phyloP scores from a whole-genome alignment of 2,329 filamentous ascomycete genomes.

The Xylaria multiplex region DNA sequence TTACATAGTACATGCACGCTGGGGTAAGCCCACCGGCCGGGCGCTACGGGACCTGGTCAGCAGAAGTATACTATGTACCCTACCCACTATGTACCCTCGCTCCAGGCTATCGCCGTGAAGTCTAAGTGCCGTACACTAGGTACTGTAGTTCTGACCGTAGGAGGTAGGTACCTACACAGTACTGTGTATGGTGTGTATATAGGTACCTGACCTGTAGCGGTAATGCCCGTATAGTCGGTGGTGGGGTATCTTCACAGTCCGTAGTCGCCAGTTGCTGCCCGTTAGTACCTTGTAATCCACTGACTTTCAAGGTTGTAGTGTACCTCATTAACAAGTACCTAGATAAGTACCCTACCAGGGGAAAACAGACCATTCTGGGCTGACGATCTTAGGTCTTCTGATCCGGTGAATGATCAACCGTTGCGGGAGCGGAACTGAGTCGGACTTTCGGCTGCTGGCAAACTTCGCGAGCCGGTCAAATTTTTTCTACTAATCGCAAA shows the following conservation, averaged over 20 bases:
- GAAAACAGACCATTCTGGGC: constrained; percentile 20
- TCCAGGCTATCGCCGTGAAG: background rate
- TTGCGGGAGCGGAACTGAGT: background rate
- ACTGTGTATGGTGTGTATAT: constrained; percentile 1
- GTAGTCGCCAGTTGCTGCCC: constrained; percentile 15
- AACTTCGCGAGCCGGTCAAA: constrained; percentile 3
- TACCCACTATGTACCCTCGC: background rate
- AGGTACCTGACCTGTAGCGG: constrained; percentile 9
- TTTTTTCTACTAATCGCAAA: constrained; percentile 1
- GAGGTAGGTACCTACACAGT: background rate
- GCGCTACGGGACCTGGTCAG: background rate
- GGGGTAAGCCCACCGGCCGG: constrained; percentile 4
- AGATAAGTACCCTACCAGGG: too few relatives aligned
- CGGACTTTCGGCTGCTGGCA: constrained; percentile 4
- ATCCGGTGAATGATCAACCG: constrained; percentile 11
- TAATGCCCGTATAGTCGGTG: too few relatives aligned
- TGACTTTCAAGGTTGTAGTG: too few relatives aligned
- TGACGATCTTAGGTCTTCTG: constrained; percentile 12
- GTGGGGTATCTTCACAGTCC: background rate
- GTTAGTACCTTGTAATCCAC: constrained; percentile 6
- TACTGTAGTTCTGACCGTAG: too few relatives aligned
- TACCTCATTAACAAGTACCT: too few relatives aligned
- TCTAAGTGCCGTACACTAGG: background rate
- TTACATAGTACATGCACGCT: background rate
- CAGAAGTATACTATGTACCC: background rate